Evolutionary conservation across 2,329 filamentous ascomycete species (phyloP), one percentile per base, ranked within the genome.

Genomic region (Capronia coronata): DNA sequence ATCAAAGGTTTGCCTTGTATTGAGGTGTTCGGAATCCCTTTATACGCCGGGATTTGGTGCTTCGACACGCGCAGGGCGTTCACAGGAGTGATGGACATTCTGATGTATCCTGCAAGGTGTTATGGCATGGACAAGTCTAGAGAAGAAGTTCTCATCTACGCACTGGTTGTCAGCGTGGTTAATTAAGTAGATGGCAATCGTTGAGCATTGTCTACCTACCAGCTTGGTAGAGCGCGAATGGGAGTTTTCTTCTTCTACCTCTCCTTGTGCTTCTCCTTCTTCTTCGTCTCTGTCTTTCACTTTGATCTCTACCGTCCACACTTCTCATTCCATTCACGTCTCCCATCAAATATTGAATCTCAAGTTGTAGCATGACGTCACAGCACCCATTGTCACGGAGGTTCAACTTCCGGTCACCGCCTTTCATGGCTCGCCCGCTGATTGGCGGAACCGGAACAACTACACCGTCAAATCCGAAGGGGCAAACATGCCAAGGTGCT

Each of bases 1-100:
- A 84, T 63, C 21, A 87, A 72, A 0, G 82, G 82, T 54, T 79
- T 80, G 47, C 74, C 67, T 60, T 81, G 77, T 47, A 83, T 74
- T 3, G 77, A 78, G 32, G 80, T 83, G 63, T 87, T 87, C 16
- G 83, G 82, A 29, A 80, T 72, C 3, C 71, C 67, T 21, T 66
- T 63, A 64, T 80, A 75, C 10, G 75, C 67, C 3, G 80, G 76
- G 51, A 87, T 85, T 21, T 73, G 68, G 62, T 82, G 75, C 14
- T 68, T 72, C 30, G 77, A 77, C n/a, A 84, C 69, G 23, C 67
- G 68, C 49, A 86, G 72, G 2, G 75, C 67, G 25, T 70, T 65
- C 13, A 79, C 66, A 11, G 75, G 67, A 7, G 68, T 69, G 59
- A 75, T 59, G 23, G 59, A 50, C 64, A 68, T 68, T 30, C 39